A percentile compares a stretch with the other conserved stretches of the same genome.
These are phyloP conservation scores for Oryza officinalis DNA, from an alignment of 176 grass and related monocot genomes.

Conservation along the genomic window DNA sequence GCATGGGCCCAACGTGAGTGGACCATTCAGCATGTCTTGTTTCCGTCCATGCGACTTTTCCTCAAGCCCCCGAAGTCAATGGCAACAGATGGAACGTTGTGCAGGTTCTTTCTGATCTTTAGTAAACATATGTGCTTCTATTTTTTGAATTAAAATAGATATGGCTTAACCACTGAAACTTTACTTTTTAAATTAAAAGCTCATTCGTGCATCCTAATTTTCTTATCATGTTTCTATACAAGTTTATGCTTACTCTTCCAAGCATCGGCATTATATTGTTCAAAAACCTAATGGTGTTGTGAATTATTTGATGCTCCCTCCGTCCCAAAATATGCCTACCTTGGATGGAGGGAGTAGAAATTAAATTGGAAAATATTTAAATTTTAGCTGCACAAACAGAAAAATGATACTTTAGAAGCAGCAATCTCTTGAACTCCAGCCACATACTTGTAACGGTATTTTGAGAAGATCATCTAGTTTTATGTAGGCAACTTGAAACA, in stretches of 20 bases:
- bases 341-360: neutral
- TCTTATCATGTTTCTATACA: neutral
- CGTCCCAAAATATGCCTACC: no score
- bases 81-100: constrained; percentile 88
- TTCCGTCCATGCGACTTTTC: constrained; percentile 88
- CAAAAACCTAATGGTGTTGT: neutral
- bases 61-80: constrained; percentile 90
- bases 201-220: constrained; percentile 6
- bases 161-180: neutral
- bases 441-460: neutral
- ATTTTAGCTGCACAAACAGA: neutral
- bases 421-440: neutral
- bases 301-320: neutral
- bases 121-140: neutral
- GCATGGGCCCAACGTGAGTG: constrained; percentile 90
- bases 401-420: neutral
- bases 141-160: neutral
- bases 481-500: neutral
- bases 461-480: neutral
- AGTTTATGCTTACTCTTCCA: neutral
- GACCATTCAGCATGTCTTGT: constrained; percentile 96
- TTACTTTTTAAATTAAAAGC: neutral
- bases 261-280: neutral
- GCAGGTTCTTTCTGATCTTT: constrained; percentile 48
- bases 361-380: neutral